Evolutionary conservation across 352 stramenopile genomes (phyloP), one percentile per base, ranked within the genome.

Genomic region (Pythium myriotylum): DNA sequence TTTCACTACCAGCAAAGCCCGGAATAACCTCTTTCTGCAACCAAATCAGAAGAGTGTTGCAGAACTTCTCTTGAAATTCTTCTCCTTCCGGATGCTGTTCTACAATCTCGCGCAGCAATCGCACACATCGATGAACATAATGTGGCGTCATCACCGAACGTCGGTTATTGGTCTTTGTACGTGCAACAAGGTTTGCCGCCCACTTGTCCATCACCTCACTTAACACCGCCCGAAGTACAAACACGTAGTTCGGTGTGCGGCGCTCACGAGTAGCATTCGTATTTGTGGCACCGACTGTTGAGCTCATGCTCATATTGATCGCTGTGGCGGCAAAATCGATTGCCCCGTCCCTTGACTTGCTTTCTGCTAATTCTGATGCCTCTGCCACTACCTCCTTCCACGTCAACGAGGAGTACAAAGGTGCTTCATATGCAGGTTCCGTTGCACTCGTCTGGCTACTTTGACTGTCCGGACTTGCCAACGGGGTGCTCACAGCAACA

Each of bases 151-250:
- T 87, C 55, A 94, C 90, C 20, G 85, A 86, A 9, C 86, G 77
- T 48, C 83, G 81, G 59, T 75, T 88, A 60, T 91, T 92, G 10
- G 63, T 78, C 48, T 91, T 92, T 20, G 79, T 70, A 2, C 82
- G 70, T 23, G 76, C 68, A 4, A 72, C 79, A 10, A 92, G 76
- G 40, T 85, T 91, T 17, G 83, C 81, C 81, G 94, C 91, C 87
- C 87, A 95, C 60, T 95, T 95, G 68, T 95, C 85, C 87, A 95
- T 94, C 4, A 84, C 79, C 60, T 95, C 87, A 47, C 74, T 92
- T 33, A 95, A 67, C 24, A 94, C 73, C 20, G 84, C 87, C 46
- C 87, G 76, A 17, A 95, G 79, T 48, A 95, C 88, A 61, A 95
- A 95, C 22, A 94, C 75, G 66, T 94, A 94, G 67, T 92, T 94